Evolutionary conservation across 2,329 filamentous ascomycete species (phyloP), one percentile per base, ranked within the genome.

Genomic region (Laburnicola sp.): DNA sequence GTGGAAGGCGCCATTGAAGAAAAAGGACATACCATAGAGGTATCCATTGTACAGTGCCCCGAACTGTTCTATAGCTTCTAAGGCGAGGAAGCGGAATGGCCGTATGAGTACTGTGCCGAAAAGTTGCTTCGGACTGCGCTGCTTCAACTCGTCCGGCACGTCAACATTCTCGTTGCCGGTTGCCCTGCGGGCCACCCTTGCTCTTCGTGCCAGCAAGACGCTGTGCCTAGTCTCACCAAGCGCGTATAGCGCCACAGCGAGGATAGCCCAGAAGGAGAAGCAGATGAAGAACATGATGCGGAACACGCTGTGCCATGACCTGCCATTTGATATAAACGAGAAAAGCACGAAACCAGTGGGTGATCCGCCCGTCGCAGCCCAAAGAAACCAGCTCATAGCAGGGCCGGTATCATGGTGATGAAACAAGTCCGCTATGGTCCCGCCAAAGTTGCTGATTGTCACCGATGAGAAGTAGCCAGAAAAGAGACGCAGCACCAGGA

Each of bases 1-100:
- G n/a, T 72, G 68, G 48, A 80, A 80, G 0, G 76, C 77, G 3
- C 73, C 75, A 49, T 79, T 79, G 66, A 80, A 80, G 0, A 79
- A 66, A 48, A 80, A 81, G 1, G 75, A 77, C 6, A 80, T 52
- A 2, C 78, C 77, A 45, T 79, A 79, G 2, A 80, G 64, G 50
- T 77, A 79, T 3, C 76, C 77, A 40, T 80, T 79, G 59, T 79
- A 80, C 1, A 77, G 57, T 2, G 78, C 76, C n/a, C 69, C 72
- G 34, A 78, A 78, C 10, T 76, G 70, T 31, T 78, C 74, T 38
- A 80, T 79, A 30, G 76, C 74, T 56, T 80, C 77, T 1, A 75
- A 74, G 9, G 68, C 70, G 2, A 80, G 54, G 44, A 79, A 79
- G 1, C 75, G 65, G 50, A 80, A 78, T 0, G 78, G 78, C n/a